Conservation (phyloP, 192 early-diverging fungal species). For the Backusella liffmaniae region DNA sequence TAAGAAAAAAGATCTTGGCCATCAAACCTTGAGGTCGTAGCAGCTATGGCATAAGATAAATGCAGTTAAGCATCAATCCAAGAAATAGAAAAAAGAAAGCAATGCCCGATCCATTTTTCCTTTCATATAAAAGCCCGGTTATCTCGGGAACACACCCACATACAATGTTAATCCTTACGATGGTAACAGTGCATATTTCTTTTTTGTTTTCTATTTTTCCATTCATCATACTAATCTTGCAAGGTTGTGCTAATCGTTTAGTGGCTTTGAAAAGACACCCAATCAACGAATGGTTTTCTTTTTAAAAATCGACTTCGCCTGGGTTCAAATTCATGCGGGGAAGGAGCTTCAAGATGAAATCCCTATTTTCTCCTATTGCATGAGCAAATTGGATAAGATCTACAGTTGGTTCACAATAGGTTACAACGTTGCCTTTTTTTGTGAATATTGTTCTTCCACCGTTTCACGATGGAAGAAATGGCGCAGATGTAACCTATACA, state of each 20-base stretch:
- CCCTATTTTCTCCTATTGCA: neutral
- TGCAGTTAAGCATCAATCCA: neutral
- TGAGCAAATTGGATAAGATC: neutral
- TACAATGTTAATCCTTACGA: neutral
- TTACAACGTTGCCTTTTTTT: neutral
- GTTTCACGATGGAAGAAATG: neutral
- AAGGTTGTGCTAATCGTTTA: neutral
- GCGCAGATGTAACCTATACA: neutral
- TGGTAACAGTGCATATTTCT: neutral
- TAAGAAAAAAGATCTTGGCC: neutral
- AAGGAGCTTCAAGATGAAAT: neutral
- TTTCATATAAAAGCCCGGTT: neutral
- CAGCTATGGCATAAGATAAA: neutral
- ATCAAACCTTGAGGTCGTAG: neutral
- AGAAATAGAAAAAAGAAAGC: neutral
- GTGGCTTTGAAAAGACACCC: neutral
- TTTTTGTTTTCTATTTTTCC: neutral
- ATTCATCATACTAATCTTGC: neutral
- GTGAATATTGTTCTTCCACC: neutral
- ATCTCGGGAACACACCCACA: neutral
- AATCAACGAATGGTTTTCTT: neutral
- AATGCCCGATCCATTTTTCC: neutral
- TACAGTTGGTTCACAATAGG: neutral
- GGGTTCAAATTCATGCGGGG: slow-evolving; percentile 1
- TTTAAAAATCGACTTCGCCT: neutral